These are phyloP conservation scores for Huiozyma sinensis DNA, from an alignment of 805 yeast genomes.

Conservation along the genomic window DNA sequence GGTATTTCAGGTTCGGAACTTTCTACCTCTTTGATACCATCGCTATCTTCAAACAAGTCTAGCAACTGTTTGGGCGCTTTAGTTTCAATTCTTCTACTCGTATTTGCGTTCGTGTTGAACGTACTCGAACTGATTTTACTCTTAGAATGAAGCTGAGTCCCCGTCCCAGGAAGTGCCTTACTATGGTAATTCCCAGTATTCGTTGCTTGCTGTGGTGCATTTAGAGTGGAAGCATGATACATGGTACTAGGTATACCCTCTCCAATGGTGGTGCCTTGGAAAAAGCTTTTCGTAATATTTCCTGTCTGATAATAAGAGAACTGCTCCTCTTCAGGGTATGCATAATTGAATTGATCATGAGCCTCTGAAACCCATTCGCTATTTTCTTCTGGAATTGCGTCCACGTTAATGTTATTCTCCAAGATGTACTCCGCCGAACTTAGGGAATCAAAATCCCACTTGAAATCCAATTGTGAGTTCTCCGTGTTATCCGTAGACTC, in stretches of 20 bases:
- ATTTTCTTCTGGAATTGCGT: conserved; percentile 25
- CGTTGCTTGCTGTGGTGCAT: conserved; percentile 16
- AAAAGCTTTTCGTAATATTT: conserved; percentile 9
- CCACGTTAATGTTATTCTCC: conserved; percentile 52
- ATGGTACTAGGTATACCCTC: conserved; percentile 16
- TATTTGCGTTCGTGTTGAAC: conserved; percentile 22
- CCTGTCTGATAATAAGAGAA: conserved; percentile 18
- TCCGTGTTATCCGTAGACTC: conserved; percentile 4
- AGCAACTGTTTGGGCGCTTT: conserved; percentile 61
- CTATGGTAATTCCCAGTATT: conserved; percentile 12
- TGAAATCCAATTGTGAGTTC: conserved; percentile 36
- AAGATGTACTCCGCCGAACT: conserved; percentile 63
- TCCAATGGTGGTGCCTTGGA: conserved; percentile 25
- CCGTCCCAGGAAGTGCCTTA: conserved; percentile 17
- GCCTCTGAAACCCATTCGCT: conserved; percentile 18
- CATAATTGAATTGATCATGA: conserved; percentile 20
- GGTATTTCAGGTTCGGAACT: conserved; percentile 13
- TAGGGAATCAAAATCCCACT: conserved; percentile 86
- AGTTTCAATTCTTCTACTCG: conserved; percentile 18
- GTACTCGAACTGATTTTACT: conserved; percentile 13
- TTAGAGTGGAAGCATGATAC: conserved; percentile 21
- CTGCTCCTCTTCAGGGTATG: conserved; percentile 27
- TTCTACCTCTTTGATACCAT: conserved; percentile 18
- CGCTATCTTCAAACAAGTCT: conserved; percentile 53
- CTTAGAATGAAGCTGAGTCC: conserved; percentile 17